These are phyloP conservation scores for Anthoceros angustus DNA, from an alignment of 225 moss, liverwort and hornwort genomes.

Conservation along the genomic window DNA sequence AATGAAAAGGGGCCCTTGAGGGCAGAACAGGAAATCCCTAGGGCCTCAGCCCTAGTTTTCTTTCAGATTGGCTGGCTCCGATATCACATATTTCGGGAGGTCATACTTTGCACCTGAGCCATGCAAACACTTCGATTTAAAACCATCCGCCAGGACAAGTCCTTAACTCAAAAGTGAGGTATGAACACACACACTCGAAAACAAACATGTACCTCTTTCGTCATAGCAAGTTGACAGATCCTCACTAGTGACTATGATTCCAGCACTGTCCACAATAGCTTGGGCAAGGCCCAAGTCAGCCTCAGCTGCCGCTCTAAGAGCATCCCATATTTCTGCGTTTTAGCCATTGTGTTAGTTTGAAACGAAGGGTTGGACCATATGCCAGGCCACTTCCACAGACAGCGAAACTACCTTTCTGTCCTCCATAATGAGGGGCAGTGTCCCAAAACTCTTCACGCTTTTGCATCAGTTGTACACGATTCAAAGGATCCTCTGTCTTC, in stretches of 20 bases:
- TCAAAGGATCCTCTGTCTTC: slow-evolving; percentile 69
- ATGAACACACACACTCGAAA: slow-evolving; percentile 4
- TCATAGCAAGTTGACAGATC: slow-evolving; percentile 98
- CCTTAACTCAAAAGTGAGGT: background rate
- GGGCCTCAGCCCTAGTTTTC: slow-evolving; percentile 37
- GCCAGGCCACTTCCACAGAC: too few relatives aligned
- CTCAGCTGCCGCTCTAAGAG: slow-evolving; percentile 91
- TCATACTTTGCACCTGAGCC: slow-evolving; percentile 92
- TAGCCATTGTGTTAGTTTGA: background rate
- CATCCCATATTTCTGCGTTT: slow-evolving; percentile 95
- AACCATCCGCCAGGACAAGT: background rate
- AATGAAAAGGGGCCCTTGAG: too few relatives aligned
- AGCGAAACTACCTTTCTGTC: slow-evolving; percentile 50
- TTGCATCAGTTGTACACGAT: slow-evolving; percentile 68
- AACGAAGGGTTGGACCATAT: too few relatives aligned
- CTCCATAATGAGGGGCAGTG: slow-evolving; percentile 93
- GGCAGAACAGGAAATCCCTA: background rate
- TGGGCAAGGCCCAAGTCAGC: slow-evolving; percentile 80
- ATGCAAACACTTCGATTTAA: too few relatives aligned
- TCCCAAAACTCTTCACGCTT: slow-evolving; percentile 99
- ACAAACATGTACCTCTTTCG: slow-evolving; percentile 54
- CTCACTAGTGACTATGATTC: slow-evolving; percentile 90
- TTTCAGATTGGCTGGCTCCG: slow-evolving; percentile 80
- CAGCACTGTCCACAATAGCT: slow-evolving; percentile 95
- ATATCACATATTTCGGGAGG: slow-evolving; percentile 86